Conservation (phyloP, 371 early-diverging fungal species). For the Rhizomucor pusillus region DNA sequence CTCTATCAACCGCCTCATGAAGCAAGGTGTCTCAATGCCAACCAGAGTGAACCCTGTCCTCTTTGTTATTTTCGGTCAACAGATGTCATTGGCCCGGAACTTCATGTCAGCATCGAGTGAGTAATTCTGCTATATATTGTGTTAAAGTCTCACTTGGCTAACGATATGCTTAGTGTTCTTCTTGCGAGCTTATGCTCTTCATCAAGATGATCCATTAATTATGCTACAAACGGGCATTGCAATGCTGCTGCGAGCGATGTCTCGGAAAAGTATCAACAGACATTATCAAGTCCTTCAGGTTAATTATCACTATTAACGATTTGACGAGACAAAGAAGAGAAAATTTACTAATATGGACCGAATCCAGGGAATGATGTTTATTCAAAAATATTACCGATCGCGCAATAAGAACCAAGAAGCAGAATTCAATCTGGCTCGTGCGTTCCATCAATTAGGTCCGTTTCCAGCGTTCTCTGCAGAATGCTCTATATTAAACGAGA, state of each 20-base stretch:
- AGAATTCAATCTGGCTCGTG: constrained; percentile 82
- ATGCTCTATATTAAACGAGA: background rate
- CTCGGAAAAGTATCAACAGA: constrained; percentile 66
- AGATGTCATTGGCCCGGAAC: constrained; percentile 52
- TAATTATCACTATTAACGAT: background rate
- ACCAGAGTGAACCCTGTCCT: constrained; percentile 39
- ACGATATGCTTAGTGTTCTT: constrained; percentile 72
- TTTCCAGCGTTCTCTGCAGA: background rate
- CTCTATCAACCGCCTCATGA: too few species aligned
- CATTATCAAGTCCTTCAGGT: constrained; percentile 67
- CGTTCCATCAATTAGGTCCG: constrained; percentile 77
- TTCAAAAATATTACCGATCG: constrained; percentile 65
- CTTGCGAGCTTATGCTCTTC: constrained; percentile 54
- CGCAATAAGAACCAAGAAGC: constrained; percentile 65
- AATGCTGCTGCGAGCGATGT: constrained; percentile 64
- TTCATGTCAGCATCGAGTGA: constrained; percentile 61
- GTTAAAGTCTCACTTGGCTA: too few species aligned
- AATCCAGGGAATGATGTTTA: constrained; percentile 28
- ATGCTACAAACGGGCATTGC: constrained; percentile 63
- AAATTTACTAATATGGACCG: background rate
- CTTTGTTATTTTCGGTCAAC: constrained; percentile 59
- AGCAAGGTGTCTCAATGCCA: constrained; percentile 1
- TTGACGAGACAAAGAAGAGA: too few species aligned
- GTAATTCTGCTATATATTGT: constrained; percentile 3
- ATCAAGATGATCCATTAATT: constrained; percentile 65